These are phyloP conservation scores for Prunus campanulata DNA, from an alignment of 306 rosid genomes.

Conservation along the genomic window DNA sequence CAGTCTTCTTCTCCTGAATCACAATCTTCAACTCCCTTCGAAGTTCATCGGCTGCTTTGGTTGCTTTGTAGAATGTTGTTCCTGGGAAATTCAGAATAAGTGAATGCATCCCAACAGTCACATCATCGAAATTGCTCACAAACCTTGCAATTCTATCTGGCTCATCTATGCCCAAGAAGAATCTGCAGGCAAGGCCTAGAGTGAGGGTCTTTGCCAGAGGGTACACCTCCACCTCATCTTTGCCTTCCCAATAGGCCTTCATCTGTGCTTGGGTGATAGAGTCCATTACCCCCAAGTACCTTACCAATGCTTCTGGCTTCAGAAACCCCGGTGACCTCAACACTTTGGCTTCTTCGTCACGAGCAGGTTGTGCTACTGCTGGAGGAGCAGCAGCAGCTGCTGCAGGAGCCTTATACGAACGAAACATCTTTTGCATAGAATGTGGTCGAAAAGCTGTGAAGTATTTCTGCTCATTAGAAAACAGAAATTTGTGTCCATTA, in stretches of 20 bases:
- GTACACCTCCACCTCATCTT: conserved; percentile 32
- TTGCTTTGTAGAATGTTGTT: conserved; percentile 28
- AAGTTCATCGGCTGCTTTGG: conserved; percentile 23
- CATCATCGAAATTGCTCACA: conserved; percentile 32
- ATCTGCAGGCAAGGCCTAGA: conserved; percentile 41
- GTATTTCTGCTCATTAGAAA: conserved; percentile 52
- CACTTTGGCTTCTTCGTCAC: conserved; percentile 26
- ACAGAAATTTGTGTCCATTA: conserved; percentile 49
- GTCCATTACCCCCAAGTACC: conserved; percentile 50
- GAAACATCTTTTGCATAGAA: conserved; percentile 32
- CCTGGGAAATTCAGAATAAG: conserved; percentile 50
- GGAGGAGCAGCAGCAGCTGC: neutral
- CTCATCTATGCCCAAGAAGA: conserved; percentile 46
- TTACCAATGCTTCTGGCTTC: conserved; percentile 56
- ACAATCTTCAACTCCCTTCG: conserved; percentile 38
- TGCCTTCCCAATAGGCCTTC: conserved; percentile 48
- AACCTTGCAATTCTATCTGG: conserved; percentile 32
- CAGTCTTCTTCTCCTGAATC: conserved; percentile 54
- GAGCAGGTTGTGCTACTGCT: neutral
- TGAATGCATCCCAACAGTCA: conserved; percentile 47
- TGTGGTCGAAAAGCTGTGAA: conserved; percentile 45
- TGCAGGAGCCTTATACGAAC: conserved; percentile 22
- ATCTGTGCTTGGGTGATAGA: conserved; percentile 46
- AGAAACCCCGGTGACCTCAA: conserved; percentile 44
- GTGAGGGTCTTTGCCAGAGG: conserved; percentile 48